phyloP scores from a whole-genome alignment of 129 eudicot genomes.

The Ambrosia trifida region DNA sequence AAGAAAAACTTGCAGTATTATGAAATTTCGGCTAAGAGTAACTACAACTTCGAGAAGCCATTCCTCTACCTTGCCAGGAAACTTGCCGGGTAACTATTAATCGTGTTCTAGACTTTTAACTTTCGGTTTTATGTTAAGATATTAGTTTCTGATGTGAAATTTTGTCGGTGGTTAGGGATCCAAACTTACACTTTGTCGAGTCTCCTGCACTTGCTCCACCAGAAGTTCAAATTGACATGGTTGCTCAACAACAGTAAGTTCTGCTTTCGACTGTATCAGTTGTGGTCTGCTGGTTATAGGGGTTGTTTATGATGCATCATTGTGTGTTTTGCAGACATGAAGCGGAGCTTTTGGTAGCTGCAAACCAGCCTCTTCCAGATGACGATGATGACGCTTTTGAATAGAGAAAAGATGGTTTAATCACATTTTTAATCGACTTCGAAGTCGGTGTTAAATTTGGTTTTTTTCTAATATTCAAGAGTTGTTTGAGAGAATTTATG shows the following conservation, averaged over 20 bases:
- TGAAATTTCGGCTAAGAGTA: constrained; percentile 81
- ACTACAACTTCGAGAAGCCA: constrained; percentile 88
- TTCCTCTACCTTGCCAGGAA: constrained; percentile 76
- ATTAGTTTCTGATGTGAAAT: not conserved
- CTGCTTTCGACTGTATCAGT: not conserved
- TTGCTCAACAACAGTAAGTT: constrained; percentile 68
- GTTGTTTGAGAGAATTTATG: constrained; percentile 7
- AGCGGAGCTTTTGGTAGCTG: constrained; percentile 53
- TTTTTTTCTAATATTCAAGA: not conserved
- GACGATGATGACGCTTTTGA: constrained; percentile 72
- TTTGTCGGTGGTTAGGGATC: constrained; percentile 44
- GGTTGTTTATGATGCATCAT: not conserved
- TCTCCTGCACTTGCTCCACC: constrained; percentile 91
- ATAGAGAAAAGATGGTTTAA: constrained; percentile 14
- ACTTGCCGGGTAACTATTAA: constrained; percentile 61
- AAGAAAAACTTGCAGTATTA: constrained; percentile 81
- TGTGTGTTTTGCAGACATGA: constrained; percentile 47
- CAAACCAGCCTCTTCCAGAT: constrained; percentile 68
- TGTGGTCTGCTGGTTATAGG: not conserved
- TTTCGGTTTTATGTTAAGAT: not conserved
- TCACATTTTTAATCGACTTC: not conserved
- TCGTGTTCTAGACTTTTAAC: not conserved
- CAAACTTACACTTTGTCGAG: constrained; percentile 78
- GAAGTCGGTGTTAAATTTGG: no score
- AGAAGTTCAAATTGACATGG: constrained; percentile 71